Evolutionary conservation across 208 protist species (phyloP), one percentile per base, ranked within the genome.

Genomic region (Novymonas esmeraldas): DNA sequence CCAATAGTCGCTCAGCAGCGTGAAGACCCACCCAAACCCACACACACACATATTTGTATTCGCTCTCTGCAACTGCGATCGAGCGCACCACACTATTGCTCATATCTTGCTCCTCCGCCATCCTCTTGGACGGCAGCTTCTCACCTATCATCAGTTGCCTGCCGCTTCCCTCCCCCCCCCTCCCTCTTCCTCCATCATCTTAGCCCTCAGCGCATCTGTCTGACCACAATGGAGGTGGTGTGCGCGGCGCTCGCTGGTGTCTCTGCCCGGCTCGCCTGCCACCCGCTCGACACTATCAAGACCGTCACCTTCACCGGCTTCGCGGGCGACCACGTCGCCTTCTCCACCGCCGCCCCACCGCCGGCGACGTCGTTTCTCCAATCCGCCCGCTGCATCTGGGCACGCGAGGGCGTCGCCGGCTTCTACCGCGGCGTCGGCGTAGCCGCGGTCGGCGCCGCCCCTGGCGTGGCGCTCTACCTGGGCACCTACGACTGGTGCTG

Each of bases 241-340:
- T 80, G 76, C 49, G 79, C 92, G 16, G 85, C 85, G 20, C 39
- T 80, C 3, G 74, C 92, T 0, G 92, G 92, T 9, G 77, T 91
- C 13, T 33, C 60, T 7, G 84, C 85, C 13, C 83, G 89, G 13
- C 3, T 90, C 3, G 33, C 85, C 2, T 92, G 84, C 60, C 92
- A 96, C 58, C 92, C 92, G 1, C 68, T 96, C 33, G 89, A 96
- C 67, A 96, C 92, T 0, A 76, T 84, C 39, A 96, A 96, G 65
- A 91, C 92, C 0, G 82, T 93, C 10, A 66, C 73, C 31, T 93
- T 93, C 68, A 93, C 89, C 4, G 86, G 85, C 29, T 85, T 89
- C 24, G 83, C 76, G 24, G 76, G 81, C 0, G 74, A 83, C 38
- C 38, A 57, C 60, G 13, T 38, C 26, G n/a, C 7, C 3, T 14